Conservation (phyloP, 2,329 filamentous ascomycete genomes). For the Sclerotinia glacialis region DNA sequence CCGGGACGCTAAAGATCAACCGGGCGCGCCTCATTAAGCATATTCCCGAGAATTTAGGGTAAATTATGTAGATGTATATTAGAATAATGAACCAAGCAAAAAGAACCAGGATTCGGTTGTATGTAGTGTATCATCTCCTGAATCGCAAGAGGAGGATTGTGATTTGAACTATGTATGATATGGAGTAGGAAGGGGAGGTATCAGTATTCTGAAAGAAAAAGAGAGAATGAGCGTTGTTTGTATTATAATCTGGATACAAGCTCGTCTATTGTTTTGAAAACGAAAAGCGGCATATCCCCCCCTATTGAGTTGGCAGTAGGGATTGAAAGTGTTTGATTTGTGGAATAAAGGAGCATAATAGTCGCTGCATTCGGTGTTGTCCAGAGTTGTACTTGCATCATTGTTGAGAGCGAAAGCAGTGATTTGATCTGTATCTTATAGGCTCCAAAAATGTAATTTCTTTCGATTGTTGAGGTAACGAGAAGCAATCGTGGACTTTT, state of each 20-base stretch:
- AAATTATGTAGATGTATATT: constrained; percentile 1
- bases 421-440: neutral
- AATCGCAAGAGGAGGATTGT: neutral
- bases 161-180: neutral
- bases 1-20: neutral
- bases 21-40: neutral
- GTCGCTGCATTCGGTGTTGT: neutral
- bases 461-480: neutral
- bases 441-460: accelerated
- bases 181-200: neutral
- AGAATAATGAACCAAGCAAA: neutral
- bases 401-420: neutral
- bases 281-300: neutral
- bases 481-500: neutral
- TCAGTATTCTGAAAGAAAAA: no score
- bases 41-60: neutral
- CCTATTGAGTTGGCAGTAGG: neutral
- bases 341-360: neutral
- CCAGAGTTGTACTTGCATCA: neutral
- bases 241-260: neutral
- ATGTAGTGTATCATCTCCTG: constrained; percentile 5
- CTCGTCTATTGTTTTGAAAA: neutral
- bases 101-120: neutral
- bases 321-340: neutral
- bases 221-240: neutral